A percentile compares a stretch with the other conserved stretches of the same genome.
phyloP scores from a whole-genome alignment of 345 rosid genomes.

The Reutealis trisperma region DNA sequence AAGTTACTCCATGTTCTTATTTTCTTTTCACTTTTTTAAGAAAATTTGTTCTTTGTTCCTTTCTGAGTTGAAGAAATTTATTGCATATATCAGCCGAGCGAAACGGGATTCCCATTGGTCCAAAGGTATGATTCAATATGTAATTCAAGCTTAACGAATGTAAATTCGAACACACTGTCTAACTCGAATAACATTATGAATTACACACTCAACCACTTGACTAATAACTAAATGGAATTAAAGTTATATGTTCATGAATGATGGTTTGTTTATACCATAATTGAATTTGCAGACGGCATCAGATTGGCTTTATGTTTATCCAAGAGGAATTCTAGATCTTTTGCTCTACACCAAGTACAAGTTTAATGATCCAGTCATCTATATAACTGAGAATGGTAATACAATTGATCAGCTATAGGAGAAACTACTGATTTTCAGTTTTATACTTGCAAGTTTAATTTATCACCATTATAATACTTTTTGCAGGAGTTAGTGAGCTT shows the following conservation, averaged over 20 bases:
- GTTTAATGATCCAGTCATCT: conserved; percentile 6
- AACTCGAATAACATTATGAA: too few species aligned
- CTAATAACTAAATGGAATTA: not conserved
- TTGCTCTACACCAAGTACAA: conserved; percentile 1
- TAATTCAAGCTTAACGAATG: too few species aligned
- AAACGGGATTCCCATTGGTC: conserved; percentile 50
- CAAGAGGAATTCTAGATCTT: not conserved
- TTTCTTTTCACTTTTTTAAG: not conserved
- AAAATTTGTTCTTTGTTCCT: not conserved
- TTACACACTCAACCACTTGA: too few species aligned
- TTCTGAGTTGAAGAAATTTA: not conserved
- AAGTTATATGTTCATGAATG: not conserved
- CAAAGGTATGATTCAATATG: conserved; percentile 26
- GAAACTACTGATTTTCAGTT: not conserved
- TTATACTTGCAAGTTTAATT: not conserved
- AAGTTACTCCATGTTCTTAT: not conserved
- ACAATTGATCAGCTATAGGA: not conserved
- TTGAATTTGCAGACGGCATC: conserved; percentile 7
- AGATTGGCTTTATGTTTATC: conserved; percentile 18
- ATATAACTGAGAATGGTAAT: conserved; percentile 16
- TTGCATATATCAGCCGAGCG: conserved; percentile 25
- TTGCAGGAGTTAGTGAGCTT: conserved; percentile 33
- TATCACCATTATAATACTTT: not conserved
- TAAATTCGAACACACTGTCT: too few species aligned
- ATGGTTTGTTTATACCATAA: not conserved